Conservation (phyloP, 441 rosid genomes). For the Syzygium malaccense region DNA sequence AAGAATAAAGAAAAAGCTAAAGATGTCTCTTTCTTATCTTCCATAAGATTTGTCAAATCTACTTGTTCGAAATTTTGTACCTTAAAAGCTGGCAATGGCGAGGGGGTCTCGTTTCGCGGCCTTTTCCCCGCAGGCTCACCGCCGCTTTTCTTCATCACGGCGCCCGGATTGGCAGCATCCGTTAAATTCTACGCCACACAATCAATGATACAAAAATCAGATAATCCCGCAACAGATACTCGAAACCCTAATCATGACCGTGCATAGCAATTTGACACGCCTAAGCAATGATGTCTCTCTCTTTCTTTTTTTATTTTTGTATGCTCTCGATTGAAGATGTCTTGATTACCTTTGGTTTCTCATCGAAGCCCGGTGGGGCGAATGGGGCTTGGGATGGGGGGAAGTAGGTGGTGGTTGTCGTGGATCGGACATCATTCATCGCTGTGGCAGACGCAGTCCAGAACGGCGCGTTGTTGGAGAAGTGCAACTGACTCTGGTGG, state of each 20-base stretch:
- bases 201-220: neutral
- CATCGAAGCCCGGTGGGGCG: constrained; percentile 42
- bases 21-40: neutral
- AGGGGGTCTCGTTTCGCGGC: constrained; percentile 65
- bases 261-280: neutral
- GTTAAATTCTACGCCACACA: neutral
- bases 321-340: neutral
- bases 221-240: neutral
- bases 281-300: neutral
- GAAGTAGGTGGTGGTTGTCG: constrained; percentile 22
- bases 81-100: constrained; percentile 88
- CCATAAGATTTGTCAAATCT: neutral
- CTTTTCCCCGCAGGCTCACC: constrained; percentile 63
- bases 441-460: constrained; percentile 81
- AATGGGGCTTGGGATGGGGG: constrained; percentile 53
- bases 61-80: constrained; percentile 21
- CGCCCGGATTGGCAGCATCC: neutral
- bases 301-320: neutral
- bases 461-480: constrained; percentile 86
- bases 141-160: constrained; percentile 55
- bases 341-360: constrained; percentile 54
- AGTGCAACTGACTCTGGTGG: constrained; percentile 44
- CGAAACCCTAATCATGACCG: neutral
- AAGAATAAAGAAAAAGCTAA: neutral
- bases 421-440: constrained; percentile 41